phyloP scores from a whole-genome alignment of 495 filamentous ascomycete genomes.

The Aspergillus nanangensis region DNA sequence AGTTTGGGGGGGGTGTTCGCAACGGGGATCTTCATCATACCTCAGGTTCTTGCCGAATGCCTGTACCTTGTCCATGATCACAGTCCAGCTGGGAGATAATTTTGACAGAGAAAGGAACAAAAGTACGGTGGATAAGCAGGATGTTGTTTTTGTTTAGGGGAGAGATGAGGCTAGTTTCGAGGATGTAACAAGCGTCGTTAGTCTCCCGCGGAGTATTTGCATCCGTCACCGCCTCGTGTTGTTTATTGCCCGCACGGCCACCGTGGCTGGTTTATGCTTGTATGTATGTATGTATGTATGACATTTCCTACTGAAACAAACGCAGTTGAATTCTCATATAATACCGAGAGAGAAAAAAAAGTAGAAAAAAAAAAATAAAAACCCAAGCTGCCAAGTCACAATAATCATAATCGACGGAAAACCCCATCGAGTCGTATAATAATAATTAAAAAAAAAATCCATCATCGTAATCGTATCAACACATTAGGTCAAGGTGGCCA shows the following conservation, averaged over 20 bases:
- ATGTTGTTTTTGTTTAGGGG: too few species aligned
- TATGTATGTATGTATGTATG: background rate
- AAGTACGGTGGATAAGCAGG: background rate
- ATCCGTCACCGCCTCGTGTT: slow-evolving; percentile 4
- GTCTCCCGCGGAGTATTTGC: too few species aligned
- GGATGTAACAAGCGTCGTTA: too few species aligned
- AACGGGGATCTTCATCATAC: slow-evolving; percentile 34
- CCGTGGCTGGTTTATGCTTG: background rate
- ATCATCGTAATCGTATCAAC: too few species aligned
- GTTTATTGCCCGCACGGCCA: slow-evolving; percentile 4
- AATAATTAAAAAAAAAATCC: too few species aligned
- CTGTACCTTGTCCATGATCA: slow-evolving; percentile 64
- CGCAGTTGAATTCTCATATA: too few species aligned
- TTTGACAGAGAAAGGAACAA: background rate
- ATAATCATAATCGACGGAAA: too few species aligned
- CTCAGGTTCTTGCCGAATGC: slow-evolving; percentile 72
- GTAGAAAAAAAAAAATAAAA: too few species aligned
- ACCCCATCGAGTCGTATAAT: too few species aligned
- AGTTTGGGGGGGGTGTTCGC: background rate
- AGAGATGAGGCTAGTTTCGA: too few species aligned
- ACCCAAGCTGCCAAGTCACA: too few species aligned
- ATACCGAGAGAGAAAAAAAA: background rate
- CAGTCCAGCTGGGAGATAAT: background rate
- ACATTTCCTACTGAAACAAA: background rate
- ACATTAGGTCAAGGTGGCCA: slow-evolving; percentile 75